Percentiles rank a stretch among this genome's conserved stretches.
phyloP scores from a whole-genome alignment of 257 asterid genomes.

The Linderniella brevidens region DNA sequence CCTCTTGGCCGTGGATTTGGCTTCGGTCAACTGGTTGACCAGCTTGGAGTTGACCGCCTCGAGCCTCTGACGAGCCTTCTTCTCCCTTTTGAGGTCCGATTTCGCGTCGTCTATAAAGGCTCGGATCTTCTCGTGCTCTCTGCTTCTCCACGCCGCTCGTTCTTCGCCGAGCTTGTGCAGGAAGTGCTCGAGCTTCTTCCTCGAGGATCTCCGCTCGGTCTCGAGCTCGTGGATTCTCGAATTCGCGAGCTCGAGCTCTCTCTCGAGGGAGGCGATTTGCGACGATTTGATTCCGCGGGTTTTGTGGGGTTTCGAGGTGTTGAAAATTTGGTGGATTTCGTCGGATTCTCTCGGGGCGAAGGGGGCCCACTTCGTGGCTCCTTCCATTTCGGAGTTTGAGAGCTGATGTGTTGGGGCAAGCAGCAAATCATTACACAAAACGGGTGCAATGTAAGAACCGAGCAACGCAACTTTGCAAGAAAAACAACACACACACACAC shows the following conservation, averaged over 20 bases:
- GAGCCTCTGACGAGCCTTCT: conserved; percentile 37
- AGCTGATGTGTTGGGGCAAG: conserved; percentile 22
- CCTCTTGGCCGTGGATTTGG: conserved; percentile 32
- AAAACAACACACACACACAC: background rate
- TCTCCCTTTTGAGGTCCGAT: conserved; percentile 33
- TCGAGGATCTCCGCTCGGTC: conserved; percentile 37
- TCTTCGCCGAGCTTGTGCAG: conserved; percentile 47
- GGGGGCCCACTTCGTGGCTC: conserved; percentile 60
- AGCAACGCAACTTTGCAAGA: background rate
- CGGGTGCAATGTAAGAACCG: background rate
- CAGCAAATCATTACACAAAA: conserved; percentile 12
- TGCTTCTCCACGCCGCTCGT: conserved; percentile 41
- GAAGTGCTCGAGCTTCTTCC: conserved; percentile 52
- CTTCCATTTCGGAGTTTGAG: conserved; percentile 41
- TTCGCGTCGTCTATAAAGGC: conserved; percentile 41
- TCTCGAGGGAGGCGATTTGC: conserved; percentile 28
- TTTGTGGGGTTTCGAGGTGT: conserved; percentile 14
- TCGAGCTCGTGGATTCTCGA: conserved; percentile 40
- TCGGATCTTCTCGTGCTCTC: conserved; percentile 51
- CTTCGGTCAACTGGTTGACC: conserved; percentile 33
- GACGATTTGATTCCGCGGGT: conserved; percentile 14
- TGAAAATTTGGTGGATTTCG: conserved; percentile 16
- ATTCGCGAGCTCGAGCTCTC: conserved; percentile 42
- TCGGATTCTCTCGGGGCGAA: conserved; percentile 21
- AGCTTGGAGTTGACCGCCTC: conserved; percentile 49